Evolutionary conservation across 2,329 filamentous ascomycete genomes (phyloP), one percentile per base, ranked within the genome.

Genomic region (Epichloe uncinata): DNA sequence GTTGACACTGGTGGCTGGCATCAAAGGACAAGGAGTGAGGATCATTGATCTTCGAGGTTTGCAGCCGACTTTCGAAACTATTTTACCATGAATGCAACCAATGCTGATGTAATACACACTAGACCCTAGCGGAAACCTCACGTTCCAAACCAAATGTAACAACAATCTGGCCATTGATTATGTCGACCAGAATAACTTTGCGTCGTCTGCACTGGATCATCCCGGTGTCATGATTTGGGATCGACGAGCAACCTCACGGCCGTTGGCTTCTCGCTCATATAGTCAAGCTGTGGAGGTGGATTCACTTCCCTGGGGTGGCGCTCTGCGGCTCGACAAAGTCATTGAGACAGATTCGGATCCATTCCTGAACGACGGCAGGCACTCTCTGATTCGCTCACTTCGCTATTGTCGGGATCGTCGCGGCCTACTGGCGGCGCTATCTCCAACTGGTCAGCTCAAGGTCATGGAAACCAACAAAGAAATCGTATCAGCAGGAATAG

Each of bases 151-250:
- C 4, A 79, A 77, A 56, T 82, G 79, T 58, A 82, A 81, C 62
- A 84, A 84, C 57, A 84, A 84, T 55, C 63, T 93, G 49, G 78
- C 85, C 15, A 86, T 93, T 52, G 86, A 93, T 67, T 86, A 85
- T 53, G 72, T 81, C 20, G 85, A 94, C 57, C 80, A 84, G 55
- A 89, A 93, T 58, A 91, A 89, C 64, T 91, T 93, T 67, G 82
- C 87, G 1, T 90, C 87, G 1, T 87, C 85, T 13, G 83, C 84
- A 3, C 69, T 87, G 12, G 85, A 87, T 52, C 82, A 87, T 46
- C 83, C 86, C 0, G 80, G 81, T 7, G 74, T 91, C 47, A 82
- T 84, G 63, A 74, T 91, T 34, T 91, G 86, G 86, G 86, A 91
- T 61, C 79, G 83, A 26, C 81, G 86, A 42, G 77, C 75, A n/a